Evolutionary conservation across 495 filamentous ascomycete species (phyloP), one percentile per base, ranked within the genome.

Genomic region (Durotheca rogersii): DNA sequence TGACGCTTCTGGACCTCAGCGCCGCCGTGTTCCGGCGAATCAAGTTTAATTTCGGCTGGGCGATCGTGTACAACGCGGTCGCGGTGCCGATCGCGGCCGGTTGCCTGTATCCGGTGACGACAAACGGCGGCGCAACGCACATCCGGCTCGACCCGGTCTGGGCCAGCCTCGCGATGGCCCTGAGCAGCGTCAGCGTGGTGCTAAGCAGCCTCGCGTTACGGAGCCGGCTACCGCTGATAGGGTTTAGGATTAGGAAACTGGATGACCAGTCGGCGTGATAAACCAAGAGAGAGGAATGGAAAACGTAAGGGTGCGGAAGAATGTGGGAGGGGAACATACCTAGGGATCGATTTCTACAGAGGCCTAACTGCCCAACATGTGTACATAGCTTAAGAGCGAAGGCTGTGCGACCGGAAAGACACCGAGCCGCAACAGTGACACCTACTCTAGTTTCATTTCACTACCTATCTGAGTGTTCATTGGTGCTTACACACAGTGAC

Each of bases 1-100:
- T 92, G 29, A 85, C 84, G 3, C 73, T 96, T 16, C 77, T 90
- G 0, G 72, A 85, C 27, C 81, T 96, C 31, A 86, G 82, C 46
- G 70, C 72, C 0, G 74, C 75, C 2, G 89, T 95, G 1, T 92
- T 95, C 61, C 69, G 79, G 23, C 74, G 90, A 11, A 85, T 96
- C 55, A 84, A 84, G 62, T 76, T 93, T 71, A 96, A 96, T 60
- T 96, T 95, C 64, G 79, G 67, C 19, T 96, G 90, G 90, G 90
- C 90, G 2, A 67, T 89, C n/a, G 68, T 94, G 2, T 96, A 95
- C 62, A 96, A 96, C 59, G 41, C 84, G 7, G 62, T 85, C 35
- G 81, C 88, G 3, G 66, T 96, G n/a, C 90, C 90, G 2, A 73
- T 96, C 32, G 89, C 90, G 2, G 90, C 89, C 1, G 90, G 90